Evolutionary conservation across 805 yeast genomes (phyloP).

Genomic region (Starmerella lactis-condensi): DNA sequence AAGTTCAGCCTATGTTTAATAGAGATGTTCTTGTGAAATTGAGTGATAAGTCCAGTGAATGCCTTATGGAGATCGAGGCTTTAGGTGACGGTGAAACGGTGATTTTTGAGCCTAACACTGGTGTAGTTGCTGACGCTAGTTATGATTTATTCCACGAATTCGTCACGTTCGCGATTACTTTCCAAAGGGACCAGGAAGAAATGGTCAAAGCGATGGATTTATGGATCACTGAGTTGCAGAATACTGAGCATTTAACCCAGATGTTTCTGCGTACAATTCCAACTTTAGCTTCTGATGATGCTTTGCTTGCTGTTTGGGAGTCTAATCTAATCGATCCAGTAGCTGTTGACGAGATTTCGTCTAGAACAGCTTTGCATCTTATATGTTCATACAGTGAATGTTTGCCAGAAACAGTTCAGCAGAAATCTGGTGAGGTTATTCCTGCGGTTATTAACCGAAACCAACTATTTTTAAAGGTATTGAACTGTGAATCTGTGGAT

Average conservation of each 20-base stretch:
- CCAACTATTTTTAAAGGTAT: constrained; percentile 20
- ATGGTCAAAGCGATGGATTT: constrained; percentile 25
- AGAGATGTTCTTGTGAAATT: constrained; percentile 68
- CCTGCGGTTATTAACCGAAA: constrained; percentile 16
- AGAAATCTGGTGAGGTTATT: constrained; percentile 3
- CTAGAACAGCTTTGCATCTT: constrained; percentile 62
- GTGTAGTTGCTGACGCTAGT: constrained; percentile 4
- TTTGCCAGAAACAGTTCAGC: constrained; percentile 5
- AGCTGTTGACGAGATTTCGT: constrained; percentile 51
- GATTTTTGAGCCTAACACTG: constrained; percentile 12
- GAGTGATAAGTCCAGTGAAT: constrained; percentile 41
- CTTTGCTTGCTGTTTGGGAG: constrained; percentile 32
- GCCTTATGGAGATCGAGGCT: constrained; percentile 56
- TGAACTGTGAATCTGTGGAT: constrained; percentile 17
- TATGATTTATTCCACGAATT: constrained; percentile 62
- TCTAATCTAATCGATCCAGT: constrained; percentile 40
- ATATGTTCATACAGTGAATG: constrained; percentile 20
- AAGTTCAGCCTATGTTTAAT: constrained; percentile 92
- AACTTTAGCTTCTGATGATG: constrained; percentile 44
- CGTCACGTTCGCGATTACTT: constrained; percentile 23
- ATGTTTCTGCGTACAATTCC: constrained; percentile 54
- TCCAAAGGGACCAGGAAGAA: constrained; percentile 21
- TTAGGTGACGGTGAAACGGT: constrained; percentile 35
- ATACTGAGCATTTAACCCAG: constrained; percentile 43
- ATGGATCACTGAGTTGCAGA: constrained; percentile 29